These are phyloP conservation scores for Phytophthora tentaculata DNA, from an alignment of 352 stramenopile species.

Conservation along the genomic window DNA sequence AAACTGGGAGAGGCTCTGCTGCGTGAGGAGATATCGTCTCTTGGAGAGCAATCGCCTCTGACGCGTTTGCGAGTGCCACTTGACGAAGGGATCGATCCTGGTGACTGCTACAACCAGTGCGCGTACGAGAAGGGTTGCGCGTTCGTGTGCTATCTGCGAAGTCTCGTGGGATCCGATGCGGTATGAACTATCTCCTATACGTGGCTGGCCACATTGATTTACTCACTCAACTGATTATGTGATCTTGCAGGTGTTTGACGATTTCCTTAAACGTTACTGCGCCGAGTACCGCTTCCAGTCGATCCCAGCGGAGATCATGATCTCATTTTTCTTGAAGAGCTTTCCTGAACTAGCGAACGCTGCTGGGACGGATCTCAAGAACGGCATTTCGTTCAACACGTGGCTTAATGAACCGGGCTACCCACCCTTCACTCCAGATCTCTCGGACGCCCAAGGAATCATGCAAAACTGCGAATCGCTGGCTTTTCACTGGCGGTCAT, in stretches of 20 bases:
- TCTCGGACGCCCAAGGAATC: constrained; percentile 70
- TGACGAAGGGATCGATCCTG: constrained; percentile 76
- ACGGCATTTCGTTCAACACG: constrained; percentile 65
- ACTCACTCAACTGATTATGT: background rate
- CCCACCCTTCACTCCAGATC: constrained; percentile 59
- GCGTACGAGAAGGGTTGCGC: constrained; percentile 85
- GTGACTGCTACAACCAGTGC: constrained; percentile 85
- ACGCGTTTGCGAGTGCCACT: constrained; percentile 75
- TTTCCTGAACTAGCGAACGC: constrained; percentile 67
- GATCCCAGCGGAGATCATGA: constrained; percentile 75
- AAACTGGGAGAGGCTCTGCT: constrained; percentile 77
- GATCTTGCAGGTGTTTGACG: constrained; percentile 57
- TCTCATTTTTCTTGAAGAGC: constrained; percentile 69
- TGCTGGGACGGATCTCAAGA: constrained; percentile 53
- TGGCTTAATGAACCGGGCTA: constrained; percentile 76
- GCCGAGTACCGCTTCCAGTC: constrained; percentile 76
- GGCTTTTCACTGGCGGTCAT: constrained; percentile 67
- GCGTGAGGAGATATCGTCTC: constrained; percentile 69
- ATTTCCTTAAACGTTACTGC: constrained; percentile 73
- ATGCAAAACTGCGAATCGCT: constrained; percentile 76
- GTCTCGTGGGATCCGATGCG: constrained; percentile 66
- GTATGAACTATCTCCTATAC: constrained; percentile 25
- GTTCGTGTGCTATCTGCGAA: constrained; percentile 79
- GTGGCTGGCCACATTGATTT: background rate
- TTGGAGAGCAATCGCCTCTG: constrained; percentile 73